A percentile compares a stretch with the other conserved stretches of the same genome.
Conservation (phyloP, 306 rosid genomes). For the Psophocarpus tetragonolobus region DNA sequence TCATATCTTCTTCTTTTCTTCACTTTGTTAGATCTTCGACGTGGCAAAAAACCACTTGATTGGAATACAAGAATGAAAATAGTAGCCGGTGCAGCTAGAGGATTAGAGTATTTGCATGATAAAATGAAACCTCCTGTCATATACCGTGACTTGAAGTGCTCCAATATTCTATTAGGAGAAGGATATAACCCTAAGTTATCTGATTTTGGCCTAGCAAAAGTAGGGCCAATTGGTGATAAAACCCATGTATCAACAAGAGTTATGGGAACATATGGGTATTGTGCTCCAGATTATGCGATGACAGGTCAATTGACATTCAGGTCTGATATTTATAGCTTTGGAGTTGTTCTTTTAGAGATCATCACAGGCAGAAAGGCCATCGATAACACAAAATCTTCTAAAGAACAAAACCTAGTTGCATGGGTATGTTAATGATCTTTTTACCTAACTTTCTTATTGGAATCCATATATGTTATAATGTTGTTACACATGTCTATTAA, state of each 20-base stretch:
- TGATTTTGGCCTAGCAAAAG: constrained; percentile 96
- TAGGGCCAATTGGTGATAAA: constrained; percentile 88
- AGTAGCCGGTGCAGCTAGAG: constrained; percentile 92
- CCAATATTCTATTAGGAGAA: constrained; percentile 86
- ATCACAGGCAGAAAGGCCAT: constrained; percentile 91
- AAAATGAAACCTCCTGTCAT: constrained; percentile 87
- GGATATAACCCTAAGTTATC: constrained; percentile 79
- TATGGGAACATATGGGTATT: constrained; percentile 97
- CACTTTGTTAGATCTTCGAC: constrained; percentile 52
- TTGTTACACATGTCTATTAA: not conserved
- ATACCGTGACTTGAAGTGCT: constrained; percentile 92
- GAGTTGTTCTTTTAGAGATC: constrained; percentile 97
- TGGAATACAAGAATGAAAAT: constrained; percentile 95
- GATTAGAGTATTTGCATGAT: constrained; percentile 91
- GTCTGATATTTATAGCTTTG: constrained; percentile 94
- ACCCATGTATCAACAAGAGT: constrained; percentile 97
- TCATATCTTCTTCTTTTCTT: not conserved
- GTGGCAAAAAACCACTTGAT: constrained; percentile 54
- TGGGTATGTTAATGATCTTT: constrained; percentile 68
- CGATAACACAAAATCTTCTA: constrained; percentile 51
- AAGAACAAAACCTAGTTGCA: constrained; percentile 80
- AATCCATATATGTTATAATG: not conserved
- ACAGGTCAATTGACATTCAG: constrained; percentile 96
- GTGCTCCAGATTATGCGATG: constrained; percentile 99
- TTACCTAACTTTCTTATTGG: not conserved